Conservation (phyloP, 2,329 filamentous ascomycete genomes). For the Magnaporthiopsis rhizophila region DNA sequence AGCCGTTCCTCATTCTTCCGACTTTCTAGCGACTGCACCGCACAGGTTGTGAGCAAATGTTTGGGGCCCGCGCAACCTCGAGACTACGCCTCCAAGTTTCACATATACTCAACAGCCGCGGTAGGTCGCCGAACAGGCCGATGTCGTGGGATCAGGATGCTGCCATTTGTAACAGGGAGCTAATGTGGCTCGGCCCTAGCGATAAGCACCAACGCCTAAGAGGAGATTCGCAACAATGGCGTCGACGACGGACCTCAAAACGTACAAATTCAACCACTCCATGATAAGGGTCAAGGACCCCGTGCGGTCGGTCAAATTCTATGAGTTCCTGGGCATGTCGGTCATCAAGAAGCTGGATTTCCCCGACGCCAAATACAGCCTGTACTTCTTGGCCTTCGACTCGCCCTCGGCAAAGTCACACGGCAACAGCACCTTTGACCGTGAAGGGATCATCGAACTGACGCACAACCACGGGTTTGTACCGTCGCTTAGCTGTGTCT, state of each 20-base stretch:
- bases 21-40: not conserved
- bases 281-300: conserved; percentile 97
- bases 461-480: conserved; percentile 44
- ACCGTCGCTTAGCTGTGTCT: not conserved
- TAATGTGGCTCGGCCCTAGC: not conserved
- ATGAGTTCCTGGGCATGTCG: conserved; percentile 84
- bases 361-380: conserved; percentile 84
- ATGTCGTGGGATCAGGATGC: not conserved
- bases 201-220: not conserved
- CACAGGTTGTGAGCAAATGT: conserved; percentile 17
- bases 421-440: conserved; percentile 66
- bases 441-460: conserved; percentile 85
- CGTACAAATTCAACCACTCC: conserved; percentile 82
- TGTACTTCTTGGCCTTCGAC: conserved; percentile 93
- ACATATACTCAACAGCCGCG: not conserved
- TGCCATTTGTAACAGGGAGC: not conserved
- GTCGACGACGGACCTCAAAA: conserved; percentile 61
- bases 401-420: conserved; percentile 64
- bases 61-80: conserved; percentile 19
- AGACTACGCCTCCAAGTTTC: conserved; percentile 19
- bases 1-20: not conserved
- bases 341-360: conserved; percentile 73
- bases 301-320: conserved; percentile 83
- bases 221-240: conserved; percentile 45
- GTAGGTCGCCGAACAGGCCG: not conserved